Evolutionary conservation across 176 grass and related monocot species (phyloP).

Genomic region (Hordeum vulgare): DNA sequence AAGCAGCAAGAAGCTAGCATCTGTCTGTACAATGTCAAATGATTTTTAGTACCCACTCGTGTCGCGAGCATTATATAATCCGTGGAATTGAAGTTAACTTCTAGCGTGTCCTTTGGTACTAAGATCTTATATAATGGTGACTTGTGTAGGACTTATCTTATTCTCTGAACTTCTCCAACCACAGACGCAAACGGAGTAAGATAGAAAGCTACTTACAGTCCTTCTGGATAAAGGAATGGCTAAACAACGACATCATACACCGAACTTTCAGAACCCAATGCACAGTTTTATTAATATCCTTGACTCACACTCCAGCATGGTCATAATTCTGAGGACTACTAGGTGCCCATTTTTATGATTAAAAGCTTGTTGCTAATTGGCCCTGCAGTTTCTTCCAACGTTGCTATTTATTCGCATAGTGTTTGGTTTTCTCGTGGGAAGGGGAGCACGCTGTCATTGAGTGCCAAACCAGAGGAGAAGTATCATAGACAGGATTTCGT

Average conservation of each 20-base stretch:
- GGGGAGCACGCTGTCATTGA: neutral
- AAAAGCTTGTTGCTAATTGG: neutral
- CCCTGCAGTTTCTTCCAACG: neutral
- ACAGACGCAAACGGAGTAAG: neutral
- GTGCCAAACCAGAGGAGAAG: neutral
- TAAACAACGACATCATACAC: conserved; percentile 3
- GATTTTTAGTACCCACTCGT: neutral
- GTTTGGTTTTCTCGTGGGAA: neutral
- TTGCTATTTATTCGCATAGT: neutral
- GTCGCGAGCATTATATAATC: neutral
- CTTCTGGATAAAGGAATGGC: conserved; percentile 15
- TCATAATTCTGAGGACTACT: neutral
- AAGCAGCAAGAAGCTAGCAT: conserved; percentile 2
- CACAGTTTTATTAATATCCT: neutral
- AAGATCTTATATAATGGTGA: neutral
- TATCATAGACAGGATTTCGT: neutral
- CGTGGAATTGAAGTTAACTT: neutral
- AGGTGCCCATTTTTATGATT: neutral
- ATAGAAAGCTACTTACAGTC: neutral
- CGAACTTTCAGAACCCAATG: neutral
- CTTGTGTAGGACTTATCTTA: neutral
- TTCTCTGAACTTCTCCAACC: neutral
- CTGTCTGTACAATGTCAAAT: neutral
- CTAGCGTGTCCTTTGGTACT: neutral
- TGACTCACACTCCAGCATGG: neutral